Conservation (phyloP, 192 early-diverging fungal genomes). For the Coemansia sp. region DNA sequence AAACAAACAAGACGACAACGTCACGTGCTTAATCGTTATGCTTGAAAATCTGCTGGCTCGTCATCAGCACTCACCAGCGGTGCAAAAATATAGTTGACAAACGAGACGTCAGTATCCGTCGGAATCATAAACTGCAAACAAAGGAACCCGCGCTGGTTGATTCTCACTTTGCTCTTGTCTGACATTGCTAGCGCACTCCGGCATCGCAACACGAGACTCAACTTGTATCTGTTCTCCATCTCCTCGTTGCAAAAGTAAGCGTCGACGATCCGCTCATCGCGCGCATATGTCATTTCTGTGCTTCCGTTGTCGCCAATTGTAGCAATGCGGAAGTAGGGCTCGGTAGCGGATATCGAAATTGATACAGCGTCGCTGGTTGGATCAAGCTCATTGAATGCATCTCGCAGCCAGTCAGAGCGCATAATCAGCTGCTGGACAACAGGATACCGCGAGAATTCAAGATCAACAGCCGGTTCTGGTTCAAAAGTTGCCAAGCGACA, state of each 20-base stretch:
- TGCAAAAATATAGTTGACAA: conserved; percentile 49
- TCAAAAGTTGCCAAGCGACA: conserved; percentile 55
- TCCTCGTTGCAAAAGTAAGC: conserved; percentile 53
- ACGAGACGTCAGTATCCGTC: conserved; percentile 45
- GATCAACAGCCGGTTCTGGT: conserved; percentile 38
- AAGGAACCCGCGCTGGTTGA: conserved; percentile 56
- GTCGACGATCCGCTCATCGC: conserved; percentile 55
- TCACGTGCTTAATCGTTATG: no score
- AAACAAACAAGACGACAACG: no score
- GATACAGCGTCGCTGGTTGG: conserved; percentile 51
- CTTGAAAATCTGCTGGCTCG: not conserved
- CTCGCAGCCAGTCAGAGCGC: conserved; percentile 54
- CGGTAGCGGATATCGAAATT: conserved; percentile 38
- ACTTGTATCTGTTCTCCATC: conserved; percentile 47
- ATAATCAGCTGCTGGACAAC: conserved; percentile 56
- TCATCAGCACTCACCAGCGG: conserved; percentile 34
- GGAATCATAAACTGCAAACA: conserved; percentile 58
- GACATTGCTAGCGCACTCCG: conserved; percentile 54
- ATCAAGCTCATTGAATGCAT: conserved; percentile 60
- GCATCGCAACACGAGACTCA: conserved; percentile 43
- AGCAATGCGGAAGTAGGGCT: conserved; percentile 54
- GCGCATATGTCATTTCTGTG: conserved; percentile 57
- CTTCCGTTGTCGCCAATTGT: conserved; percentile 52
- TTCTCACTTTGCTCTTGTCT: conserved; percentile 53
- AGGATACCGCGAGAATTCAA: conserved; percentile 39